A percentile compares a stretch with the other conserved stretches of the same genome.
Evolutionary conservation across 768 basidiomycete species (phyloP).

Genomic region (Lyophyllum shimeji): DNA sequence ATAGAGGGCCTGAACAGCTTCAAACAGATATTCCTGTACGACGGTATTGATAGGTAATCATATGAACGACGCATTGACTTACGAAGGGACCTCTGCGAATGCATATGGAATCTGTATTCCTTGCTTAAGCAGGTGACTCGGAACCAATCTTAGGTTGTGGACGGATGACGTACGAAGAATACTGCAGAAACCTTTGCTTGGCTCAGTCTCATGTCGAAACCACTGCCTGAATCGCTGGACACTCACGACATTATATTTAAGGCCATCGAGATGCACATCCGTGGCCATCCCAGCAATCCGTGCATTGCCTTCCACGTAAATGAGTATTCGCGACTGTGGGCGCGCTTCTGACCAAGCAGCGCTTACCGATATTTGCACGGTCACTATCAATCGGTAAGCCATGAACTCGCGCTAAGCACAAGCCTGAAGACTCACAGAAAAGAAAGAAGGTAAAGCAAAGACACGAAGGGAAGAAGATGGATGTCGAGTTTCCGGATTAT

Average conservation of each 20-base stretch:
- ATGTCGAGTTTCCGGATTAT: slow-evolving; percentile 43
- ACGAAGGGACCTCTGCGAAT: slow-evolving; percentile 35
- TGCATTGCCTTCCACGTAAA: slow-evolving; percentile 26
- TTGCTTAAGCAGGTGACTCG: not conserved
- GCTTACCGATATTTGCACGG: slow-evolving; percentile 33
- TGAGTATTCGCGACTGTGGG: not conserved
- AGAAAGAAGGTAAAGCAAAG: slow-evolving; percentile 43
- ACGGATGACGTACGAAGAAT: slow-evolving; percentile 27
- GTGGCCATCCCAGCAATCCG: slow-evolving; percentile 32
- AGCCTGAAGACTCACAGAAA: slow-evolving; percentile 37
- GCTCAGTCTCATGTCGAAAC: not conserved
- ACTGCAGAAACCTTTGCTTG: slow-evolving; percentile 29
- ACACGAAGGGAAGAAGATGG: slow-evolving; percentile 44
- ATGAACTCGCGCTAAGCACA: not conserved
- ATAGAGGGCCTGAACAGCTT: slow-evolving; percentile 30
- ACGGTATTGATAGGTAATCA: not conserved
- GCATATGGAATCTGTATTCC: slow-evolving; percentile 29
- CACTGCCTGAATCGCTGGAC: not conserved
- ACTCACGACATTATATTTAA: slow-evolving; percentile 35
- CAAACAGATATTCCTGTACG: slow-evolving; percentile 28
- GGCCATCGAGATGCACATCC: slow-evolving; percentile 28
- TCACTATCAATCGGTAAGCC: slow-evolving; percentile 21
- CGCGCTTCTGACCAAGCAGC: not conserved
- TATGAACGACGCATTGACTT: not conserved
- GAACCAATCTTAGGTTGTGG: not conserved